phyloP scores from a whole-genome alignment of 2,329 filamentous ascomycete species.

The Escovopsis sp. region DNA sequence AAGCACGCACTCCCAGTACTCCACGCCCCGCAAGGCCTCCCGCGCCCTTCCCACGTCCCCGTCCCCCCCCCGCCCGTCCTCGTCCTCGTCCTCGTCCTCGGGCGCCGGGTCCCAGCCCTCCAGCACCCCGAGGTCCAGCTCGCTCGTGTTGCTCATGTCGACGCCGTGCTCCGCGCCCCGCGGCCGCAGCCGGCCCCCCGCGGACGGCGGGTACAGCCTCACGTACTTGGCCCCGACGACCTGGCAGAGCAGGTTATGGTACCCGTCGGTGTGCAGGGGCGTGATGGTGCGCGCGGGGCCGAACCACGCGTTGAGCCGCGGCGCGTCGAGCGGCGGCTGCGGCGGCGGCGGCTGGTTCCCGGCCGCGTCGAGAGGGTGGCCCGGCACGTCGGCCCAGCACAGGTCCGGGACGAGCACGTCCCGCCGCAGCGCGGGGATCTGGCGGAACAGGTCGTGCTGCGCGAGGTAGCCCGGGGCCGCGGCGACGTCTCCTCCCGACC shows the following conservation, averaged over 20 bases:
- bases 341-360: constrained; percentile 22
- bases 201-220: constrained; percentile 63
- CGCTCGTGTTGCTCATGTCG: constrained; percentile 85
- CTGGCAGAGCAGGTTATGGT: constrained; percentile 84
- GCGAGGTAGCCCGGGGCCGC: constrained; percentile 66
- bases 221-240: constrained; percentile 86
- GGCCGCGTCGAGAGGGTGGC: constrained; percentile 26
- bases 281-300: constrained; percentile 80
- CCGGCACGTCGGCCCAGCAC: constrained; percentile 59
- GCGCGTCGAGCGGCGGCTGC: constrained; percentile 34
- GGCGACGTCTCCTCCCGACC: no score
- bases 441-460: constrained; percentile 74
- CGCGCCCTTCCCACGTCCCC: constrained; percentile 19
- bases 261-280: constrained; percentile 83
- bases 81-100: constrained; percentile 6
- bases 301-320: constrained; percentile 82
- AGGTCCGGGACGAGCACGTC: constrained; percentile 76
- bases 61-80: background rate
- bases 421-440: constrained; percentile 60
- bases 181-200: constrained; percentile 45
- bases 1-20: constrained; percentile 65
- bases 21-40: constrained; percentile 39
- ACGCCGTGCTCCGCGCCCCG: constrained; percentile 52
- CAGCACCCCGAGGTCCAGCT: constrained; percentile 58
- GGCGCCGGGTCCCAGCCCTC: constrained; percentile 40